Base-by-base conservation (phyloP, 2,329 filamentous ascomycete species). In the Aureobasidium lini region DNA sequence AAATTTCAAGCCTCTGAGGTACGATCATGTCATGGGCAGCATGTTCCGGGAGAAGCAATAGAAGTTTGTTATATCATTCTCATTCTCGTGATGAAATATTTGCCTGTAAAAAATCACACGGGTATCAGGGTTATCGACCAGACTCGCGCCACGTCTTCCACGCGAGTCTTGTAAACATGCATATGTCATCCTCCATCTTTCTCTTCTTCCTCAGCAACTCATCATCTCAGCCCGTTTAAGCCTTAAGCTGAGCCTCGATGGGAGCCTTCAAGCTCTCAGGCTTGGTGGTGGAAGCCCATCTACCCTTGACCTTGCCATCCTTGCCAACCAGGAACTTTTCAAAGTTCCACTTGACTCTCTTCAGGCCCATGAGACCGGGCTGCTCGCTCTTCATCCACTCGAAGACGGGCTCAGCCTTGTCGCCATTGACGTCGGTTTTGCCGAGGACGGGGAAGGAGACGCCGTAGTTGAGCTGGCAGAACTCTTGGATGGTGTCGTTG, bases 281-380 rank as follows among this genome's bases (percentile, higher is more conserved):
- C 81, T 92, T 94, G 62, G 88, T 90, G 16, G 85, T 88, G 74
- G 89, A 93, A 36, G 90, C 89, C 90, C 91, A 99, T 65, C 94
- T 80, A 31, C 82, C 82, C 76, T 89, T 88, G 66, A 97, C 90
- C 76, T 87, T 82, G 29, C 94, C 94, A 74, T 97, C 90, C 63
- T 84, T 83, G 62, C 87, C 88, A 65, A 99, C 79, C 64, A 99
- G 78, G 77, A 96, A 99, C 84, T 99, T 99, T 76, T 99, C 94
- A 79, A 97, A 99, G 78, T 99, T 99, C 94, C 94, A 99, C 87
- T 97, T 96, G 69, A 99, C 81, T 63, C 86, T 77, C 86, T 95
- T 93, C 70, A 97, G 73, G 18, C 94, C 94, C 77, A 97, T 77
- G 59, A 96, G 70, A 23, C 94, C 92, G 0, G 93, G 83, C 79